Base-by-base conservation (phyloP, 2,329 filamentous ascomycete genomes). In the Acrocalymma vagum region DNA sequence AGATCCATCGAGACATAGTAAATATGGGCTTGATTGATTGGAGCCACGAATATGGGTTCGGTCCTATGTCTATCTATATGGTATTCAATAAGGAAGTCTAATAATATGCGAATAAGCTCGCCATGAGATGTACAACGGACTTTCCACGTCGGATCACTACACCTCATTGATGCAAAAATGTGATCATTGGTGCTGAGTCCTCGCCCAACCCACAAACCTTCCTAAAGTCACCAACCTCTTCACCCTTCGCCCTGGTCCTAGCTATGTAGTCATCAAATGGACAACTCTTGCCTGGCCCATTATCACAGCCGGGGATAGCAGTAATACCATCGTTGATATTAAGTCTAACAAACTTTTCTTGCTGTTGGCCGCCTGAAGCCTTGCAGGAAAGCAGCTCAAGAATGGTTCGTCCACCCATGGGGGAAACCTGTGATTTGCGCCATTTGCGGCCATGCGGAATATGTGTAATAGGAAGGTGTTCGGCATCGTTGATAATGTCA, bases 291-390 rank as follows among this genome's bases (percentile, higher is more conserved):
- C 74, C 77, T 2, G 77, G 78, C 1, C 78, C 78, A 21, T 54
- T 63, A 11, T 69, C 51, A 51, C 78, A 81, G 16, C 68, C 72
- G 3, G 75, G 71, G 3, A 82, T 53, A 3, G 73, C 70, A 1
- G 80, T 73, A 18, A 82, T 74, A 7, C 75, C 78, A 51, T 84
- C 81, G 52, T 84, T 84, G 55, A 84, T 73, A 29, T 79, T 80
- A 42, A 83, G 56, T 13, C 80, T 73, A 15, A 84, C 67, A 45
- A 72, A 81, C 4, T 55, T 56, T 16, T 20, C 30, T 13, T 14
- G 7, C 13, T 15, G 10, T 14, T 20, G 17, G 15, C 38, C 22
- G 11, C 13, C 29, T 6, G 28, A 32, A 3, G 29, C 46, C 9
- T 42, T 34, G 21, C 58, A 83, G 7, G 63, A 63, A 16, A 83